These are phyloP conservation scores for Haberlea rhodopensis DNA, from an alignment of 257 asterid genomes.

Conservation along the genomic window DNA sequence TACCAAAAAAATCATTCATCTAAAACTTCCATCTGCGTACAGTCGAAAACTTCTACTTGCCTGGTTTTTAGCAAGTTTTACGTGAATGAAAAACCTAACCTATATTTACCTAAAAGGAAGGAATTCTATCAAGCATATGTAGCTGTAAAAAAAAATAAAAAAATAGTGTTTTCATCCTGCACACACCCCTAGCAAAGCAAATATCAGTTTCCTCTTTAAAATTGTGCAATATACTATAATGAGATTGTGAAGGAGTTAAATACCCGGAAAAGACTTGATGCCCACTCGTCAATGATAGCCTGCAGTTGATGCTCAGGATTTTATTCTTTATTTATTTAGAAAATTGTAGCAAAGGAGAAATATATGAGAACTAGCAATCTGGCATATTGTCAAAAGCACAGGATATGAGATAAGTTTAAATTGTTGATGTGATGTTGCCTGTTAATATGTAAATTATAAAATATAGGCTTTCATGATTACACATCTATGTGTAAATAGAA, in stretches of 20 bases:
- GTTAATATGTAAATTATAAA: too few relatives aligned
- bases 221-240: conserved; percentile 15
- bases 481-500: too few relatives aligned
- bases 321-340: background rate
- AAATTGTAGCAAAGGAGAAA: too few relatives aligned
- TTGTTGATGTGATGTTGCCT: too few relatives aligned
- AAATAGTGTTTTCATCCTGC: background rate
- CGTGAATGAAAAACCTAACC: conserved; percentile 8
- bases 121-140: conserved; percentile 10
- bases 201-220: conserved; percentile 18
- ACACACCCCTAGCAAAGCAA: conserved; percentile 22
- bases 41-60: conserved; percentile 18
- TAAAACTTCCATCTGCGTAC: background rate
- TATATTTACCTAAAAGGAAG: background rate
- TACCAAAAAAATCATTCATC: conserved; percentile 8
- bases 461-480: too few relatives aligned
- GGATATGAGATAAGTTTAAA: too few relatives aligned
- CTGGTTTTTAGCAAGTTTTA: conserved; percentile 14
- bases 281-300: conserved; percentile 98
- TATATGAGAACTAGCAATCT: too few relatives aligned
- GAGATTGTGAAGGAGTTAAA: conserved; percentile 30
- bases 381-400: too few relatives aligned
- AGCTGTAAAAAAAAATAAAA: conserved; percentile 20
- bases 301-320: conserved; percentile 38
- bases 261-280: conserved; percentile 98